Percentiles rank a stretch among this genome's conserved stretches.
Evolutionary conservation across 2,329 filamentous ascomycete species (phyloP).

Genomic region (Ascochyta clinopodiicola): DNA sequence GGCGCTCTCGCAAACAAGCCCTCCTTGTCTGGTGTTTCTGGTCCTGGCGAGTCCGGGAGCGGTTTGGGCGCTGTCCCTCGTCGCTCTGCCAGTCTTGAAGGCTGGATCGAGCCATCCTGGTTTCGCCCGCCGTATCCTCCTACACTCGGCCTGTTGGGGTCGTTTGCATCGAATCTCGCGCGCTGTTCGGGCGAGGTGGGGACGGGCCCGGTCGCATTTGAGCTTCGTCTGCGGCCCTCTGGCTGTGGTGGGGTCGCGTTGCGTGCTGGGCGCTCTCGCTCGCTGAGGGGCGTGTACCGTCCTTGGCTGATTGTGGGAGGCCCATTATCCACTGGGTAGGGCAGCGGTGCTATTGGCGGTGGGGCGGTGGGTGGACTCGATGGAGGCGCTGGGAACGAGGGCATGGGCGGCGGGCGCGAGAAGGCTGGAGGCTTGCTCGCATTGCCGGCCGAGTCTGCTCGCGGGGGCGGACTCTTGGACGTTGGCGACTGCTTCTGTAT

Average conservation of each 20-base stretch:
- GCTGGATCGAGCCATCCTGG: constrained; percentile 48
- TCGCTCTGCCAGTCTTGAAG: constrained; percentile 76
- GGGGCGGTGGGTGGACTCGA: constrained; percentile 57
- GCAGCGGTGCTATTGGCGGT: constrained; percentile 51
- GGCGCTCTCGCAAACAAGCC: constrained; percentile 76
- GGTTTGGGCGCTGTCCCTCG: constrained; percentile 82
- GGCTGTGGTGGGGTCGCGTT: constrained; percentile 44
- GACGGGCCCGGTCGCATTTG: constrained; percentile 37
- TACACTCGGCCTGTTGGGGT: constrained; percentile 57
- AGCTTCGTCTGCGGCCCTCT: constrained; percentile 38
- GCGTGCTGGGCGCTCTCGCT: constrained; percentile 43
- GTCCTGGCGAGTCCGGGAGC: constrained; percentile 80
- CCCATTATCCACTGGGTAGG: constrained; percentile 56
- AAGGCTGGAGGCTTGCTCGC: constrained; percentile 50
- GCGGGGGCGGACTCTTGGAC: constrained; percentile 60
- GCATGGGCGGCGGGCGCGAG: constrained; percentile 57
- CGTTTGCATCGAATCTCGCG: constrained; percentile 55
- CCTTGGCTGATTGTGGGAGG: constrained; percentile 33
- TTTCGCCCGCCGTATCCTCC: constrained; percentile 52
- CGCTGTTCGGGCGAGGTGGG: constrained; percentile 44
- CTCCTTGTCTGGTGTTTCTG: constrained; percentile 75
- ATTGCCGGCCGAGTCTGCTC: constrained; percentile 69
- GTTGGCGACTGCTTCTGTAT: constrained; percentile 75
- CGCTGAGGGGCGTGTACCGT: constrained; percentile 47
- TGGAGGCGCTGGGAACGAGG: constrained; percentile 66